Evolutionary conservation across 169 alveolate genomes (phyloP), one percentile per base, ranked within the genome.

Genomic region (Babesia caballi): DNA sequence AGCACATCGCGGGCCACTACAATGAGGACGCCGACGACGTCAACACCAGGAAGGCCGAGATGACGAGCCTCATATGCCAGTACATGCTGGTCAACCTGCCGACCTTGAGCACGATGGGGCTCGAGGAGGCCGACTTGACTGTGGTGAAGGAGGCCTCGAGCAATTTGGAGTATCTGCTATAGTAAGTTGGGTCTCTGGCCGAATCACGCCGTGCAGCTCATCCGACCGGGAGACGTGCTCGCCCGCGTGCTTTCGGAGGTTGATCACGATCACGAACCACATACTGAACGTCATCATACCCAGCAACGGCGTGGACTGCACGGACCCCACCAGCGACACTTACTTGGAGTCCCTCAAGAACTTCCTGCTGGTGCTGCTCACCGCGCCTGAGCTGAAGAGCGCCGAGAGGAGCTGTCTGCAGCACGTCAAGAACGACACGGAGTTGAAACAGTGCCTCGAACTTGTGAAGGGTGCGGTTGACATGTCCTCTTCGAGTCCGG

Each of bases 261-360:
- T 67, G 27, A 42, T 78, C 19, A 70, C 73, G 27, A 3, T 78
- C 36, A 78, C 76, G 32, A 73, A 67, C 32, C 68, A 78, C 46
- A 61, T 78, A 9, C 61, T 78, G 33, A 78, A 78, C 52, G 86
- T 78, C 32, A 78, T 78, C 46, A 78, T 78, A 47, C 86, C 75
- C n/a, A 78, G 82, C 51, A 69, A 78, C 52, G 86, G 82, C 14
- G 86, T 61, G 66, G 76, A 63, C 25, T 67, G 61, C 66, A 72
- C 63, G 40, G 88, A 67, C 9, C 35, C 59, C 8, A 71, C 71
- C 69, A 61, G 84, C 41, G 88, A 81, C 41, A 81, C 88, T 11
- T 81, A 70, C 40, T 25, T 81, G 71, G 88, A 81, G 68, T 36
- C 88, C 8, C 61, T 81, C 56, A 81, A 72, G 49, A 81, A 81